Conservation (phyloP, 345 rosid species). For the Abelmoschus esculentus region DNA sequence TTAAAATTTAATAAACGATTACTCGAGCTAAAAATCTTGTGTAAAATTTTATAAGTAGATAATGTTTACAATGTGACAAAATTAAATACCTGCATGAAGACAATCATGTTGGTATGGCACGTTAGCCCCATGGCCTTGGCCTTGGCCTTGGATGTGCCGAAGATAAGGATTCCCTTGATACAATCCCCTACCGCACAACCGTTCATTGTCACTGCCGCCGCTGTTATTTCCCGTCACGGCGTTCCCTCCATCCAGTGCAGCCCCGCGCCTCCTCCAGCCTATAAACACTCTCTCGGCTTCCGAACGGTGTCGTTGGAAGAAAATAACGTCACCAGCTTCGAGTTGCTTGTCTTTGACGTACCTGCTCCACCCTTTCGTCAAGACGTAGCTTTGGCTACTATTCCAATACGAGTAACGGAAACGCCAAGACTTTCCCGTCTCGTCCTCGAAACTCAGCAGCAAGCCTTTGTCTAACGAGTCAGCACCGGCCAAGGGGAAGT, state of each 20-base stretch:
- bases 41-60: neutral
- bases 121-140: conserved; percentile 22
- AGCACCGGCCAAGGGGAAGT: conserved; percentile 51
- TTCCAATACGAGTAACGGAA: conserved; percentile 89
- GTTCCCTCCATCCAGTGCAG: conserved; percentile 4
- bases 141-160: neutral
- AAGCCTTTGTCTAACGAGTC: conserved; percentile 42
- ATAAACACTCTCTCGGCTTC: conserved; percentile 55
- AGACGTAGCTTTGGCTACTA: conserved; percentile 46
- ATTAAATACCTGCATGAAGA: conserved; percentile 58
- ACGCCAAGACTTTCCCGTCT: conserved; percentile 77
- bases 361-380: conserved; percentile 60
- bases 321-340: conserved; percentile 68
- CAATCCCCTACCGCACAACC: conserved; percentile 25
- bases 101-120: conserved; percentile 46
- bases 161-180: conserved; percentile 27
- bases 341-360: conserved; percentile 83
- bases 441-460: conserved; percentile 78
- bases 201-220: conserved; percentile 3
- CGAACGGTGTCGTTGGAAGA: conserved; percentile 52
- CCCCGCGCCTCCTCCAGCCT: conserved; percentile 55
- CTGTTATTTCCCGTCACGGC: neutral
- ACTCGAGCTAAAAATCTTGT: too few relatives aligned
- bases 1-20: too few relatives aligned
- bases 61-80: neutral